Evolutionary conservation across 805 yeast genomes (phyloP).

Genomic region (Saccharomycopsis oosterbeekiorum): DNA sequence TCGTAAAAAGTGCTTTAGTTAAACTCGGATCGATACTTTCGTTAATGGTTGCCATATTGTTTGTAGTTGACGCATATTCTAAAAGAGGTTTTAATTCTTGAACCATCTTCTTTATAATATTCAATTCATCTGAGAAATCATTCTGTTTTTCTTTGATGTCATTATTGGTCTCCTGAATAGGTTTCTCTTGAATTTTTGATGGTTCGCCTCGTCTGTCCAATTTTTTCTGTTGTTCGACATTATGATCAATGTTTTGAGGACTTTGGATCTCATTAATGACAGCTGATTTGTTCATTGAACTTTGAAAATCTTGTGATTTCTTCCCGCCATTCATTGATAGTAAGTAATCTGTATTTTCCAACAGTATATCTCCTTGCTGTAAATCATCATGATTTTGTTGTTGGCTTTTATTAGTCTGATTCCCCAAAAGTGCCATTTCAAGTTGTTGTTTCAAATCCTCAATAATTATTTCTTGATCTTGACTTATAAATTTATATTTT

Average conservation of each 20-base stretch:
- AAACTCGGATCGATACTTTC: not conserved
- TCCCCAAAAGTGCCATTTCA: not conserved
- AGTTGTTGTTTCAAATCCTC: conserved; percentile 4
- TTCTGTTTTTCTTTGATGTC: not conserved
- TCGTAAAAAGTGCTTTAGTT: not conserved
- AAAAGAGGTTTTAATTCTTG: not conserved
- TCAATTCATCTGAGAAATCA: not conserved
- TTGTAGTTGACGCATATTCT: not conserved
- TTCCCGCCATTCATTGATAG: not conserved
- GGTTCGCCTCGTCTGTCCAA: not conserved
- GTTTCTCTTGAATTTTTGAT: not conserved
- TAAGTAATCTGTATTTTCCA: conserved; percentile 7
- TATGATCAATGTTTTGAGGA: not conserved
- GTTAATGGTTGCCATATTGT: not conserved
- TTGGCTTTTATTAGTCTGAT: not conserved
- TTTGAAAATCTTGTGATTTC: not conserved
- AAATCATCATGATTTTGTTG: not conserved
- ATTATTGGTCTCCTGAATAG: not conserved
- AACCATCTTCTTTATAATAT: not conserved
- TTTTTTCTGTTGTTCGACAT: not conserved
- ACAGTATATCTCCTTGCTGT: not conserved
- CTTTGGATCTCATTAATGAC: not conserved
- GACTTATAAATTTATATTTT: conserved; percentile 6
- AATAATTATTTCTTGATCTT: conserved; percentile 6
- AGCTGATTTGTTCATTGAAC: not conserved